These are phyloP conservation scores for Solanum appendiculatum DNA, from an alignment of 257 asterid species.

Conservation along the genomic window DNA sequence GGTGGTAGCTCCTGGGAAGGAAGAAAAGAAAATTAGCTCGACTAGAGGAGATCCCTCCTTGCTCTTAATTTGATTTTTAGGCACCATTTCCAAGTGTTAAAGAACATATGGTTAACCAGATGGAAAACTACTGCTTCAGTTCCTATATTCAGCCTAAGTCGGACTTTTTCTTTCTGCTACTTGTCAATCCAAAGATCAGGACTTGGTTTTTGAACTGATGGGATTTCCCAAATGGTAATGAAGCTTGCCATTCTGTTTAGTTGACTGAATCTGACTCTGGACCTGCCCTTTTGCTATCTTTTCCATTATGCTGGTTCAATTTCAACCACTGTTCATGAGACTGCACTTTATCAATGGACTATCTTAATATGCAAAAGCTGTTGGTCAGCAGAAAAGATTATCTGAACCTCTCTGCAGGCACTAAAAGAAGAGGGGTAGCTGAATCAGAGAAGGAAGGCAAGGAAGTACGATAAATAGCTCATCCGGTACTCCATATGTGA, in stretches of 20 bases:
- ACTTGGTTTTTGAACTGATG: background rate
- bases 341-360: background rate
- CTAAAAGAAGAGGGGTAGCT: background rate
- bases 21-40: background rate
- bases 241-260: background rate
- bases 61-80: background rate
- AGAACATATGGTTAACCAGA: background rate
- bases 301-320: background rate
- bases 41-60: background rate
- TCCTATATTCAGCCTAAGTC: background rate
- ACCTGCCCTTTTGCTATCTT: background rate
- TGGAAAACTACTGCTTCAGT: background rate
- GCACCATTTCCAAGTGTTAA: background rate
- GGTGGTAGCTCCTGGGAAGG: background rate
- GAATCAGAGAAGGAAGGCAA: background rate
- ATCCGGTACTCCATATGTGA: background rate
- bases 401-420: background rate
- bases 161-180: background rate
- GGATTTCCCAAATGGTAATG: background rate
- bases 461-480: background rate
- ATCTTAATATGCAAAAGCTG: background rate
- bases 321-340: background rate
- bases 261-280: background rate
- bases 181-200: background rate
- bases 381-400: background rate